These are phyloP conservation scores for Echinosophora koreensis DNA, from an alignment of 306 rosid genomes.

Conservation along the genomic window DNA sequence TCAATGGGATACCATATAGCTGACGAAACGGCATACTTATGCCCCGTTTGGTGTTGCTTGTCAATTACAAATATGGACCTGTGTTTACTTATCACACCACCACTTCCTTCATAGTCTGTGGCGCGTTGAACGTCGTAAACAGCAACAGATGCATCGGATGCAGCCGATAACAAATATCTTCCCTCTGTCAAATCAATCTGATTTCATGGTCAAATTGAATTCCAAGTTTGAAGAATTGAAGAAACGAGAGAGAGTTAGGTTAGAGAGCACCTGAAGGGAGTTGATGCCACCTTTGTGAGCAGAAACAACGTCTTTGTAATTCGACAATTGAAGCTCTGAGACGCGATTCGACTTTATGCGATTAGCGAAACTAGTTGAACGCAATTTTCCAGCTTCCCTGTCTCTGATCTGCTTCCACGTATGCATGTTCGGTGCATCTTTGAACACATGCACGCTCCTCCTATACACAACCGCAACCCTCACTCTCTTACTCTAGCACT, in stretches of 20 bases:
- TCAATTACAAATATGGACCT: slow-evolving; percentile 64
- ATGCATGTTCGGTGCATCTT: slow-evolving; percentile 93
- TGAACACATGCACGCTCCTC: slow-evolving; percentile 31
- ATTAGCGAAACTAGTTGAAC: slow-evolving; percentile 67
- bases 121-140: slow-evolving; percentile 81
- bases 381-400: slow-evolving; percentile 81
- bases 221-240: too few species aligned
- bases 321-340: slow-evolving; percentile 66
- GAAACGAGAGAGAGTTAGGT: background rate
- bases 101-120: slow-evolving; percentile 56
- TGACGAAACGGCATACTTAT: slow-evolving; percentile 80
- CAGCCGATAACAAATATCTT: slow-evolving; percentile 78
- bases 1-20: slow-evolving; percentile 97
- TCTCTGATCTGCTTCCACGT: slow-evolving; percentile 94
- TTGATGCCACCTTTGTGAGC: slow-evolving; percentile 87
- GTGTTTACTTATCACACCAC: slow-evolving; percentile 67
- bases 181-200: slow-evolving; percentile 92
- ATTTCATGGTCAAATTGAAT: slow-evolving; percentile 52
- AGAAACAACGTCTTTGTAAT: slow-evolving; percentile 76
- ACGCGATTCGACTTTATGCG: slow-evolving; percentile 73
- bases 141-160: slow-evolving; percentile 84
- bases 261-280: slow-evolving; percentile 70
- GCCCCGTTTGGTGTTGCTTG: slow-evolving; percentile 75
- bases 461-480: too few species aligned
- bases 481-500: background rate